phyloP scores from a whole-genome alignment of 2,329 filamentous ascomycete species.

The Aspergillus sp. region DNA sequence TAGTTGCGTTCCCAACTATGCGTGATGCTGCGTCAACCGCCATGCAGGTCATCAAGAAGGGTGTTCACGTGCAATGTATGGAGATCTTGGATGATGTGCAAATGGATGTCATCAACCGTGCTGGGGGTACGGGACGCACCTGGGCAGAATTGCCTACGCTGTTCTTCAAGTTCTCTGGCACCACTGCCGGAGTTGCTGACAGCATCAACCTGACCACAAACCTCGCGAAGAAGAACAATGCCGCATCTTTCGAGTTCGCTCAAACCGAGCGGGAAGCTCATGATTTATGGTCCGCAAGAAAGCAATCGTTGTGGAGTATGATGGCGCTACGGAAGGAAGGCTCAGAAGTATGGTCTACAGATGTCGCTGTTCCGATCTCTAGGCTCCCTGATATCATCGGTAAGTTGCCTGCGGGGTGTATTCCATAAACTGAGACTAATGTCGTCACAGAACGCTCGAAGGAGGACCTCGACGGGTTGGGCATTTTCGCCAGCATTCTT shows the following conservation, averaged over 20 bases:
- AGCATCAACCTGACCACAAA: constrained; percentile 68
- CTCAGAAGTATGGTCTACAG: constrained; percentile 61
- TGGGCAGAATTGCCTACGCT: constrained; percentile 43
- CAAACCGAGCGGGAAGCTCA: constrained; percentile 54
- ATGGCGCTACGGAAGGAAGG: constrained; percentile 55
- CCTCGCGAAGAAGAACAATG: constrained; percentile 63
- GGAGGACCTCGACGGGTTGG: constrained; percentile 81
- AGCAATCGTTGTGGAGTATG: constrained; percentile 63
- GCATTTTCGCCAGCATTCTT: constrained; percentile 81
- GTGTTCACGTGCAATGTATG: constrained; percentile 67
- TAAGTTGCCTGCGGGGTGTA: constrained; percentile 21
- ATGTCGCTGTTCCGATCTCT: constrained; percentile 62
- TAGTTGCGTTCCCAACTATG: constrained; percentile 60
- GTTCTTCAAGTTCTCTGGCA: constrained; percentile 67
- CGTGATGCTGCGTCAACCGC: constrained; percentile 64
- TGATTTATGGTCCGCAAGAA: constrained; percentile 60
- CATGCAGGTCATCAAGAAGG: constrained; percentile 61
- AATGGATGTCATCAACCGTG: constrained; percentile 67
- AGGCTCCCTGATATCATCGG: constrained; percentile 62
- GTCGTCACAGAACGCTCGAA: constrained; percentile 69
- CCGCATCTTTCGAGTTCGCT: constrained; percentile 56
- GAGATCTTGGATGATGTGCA: constrained; percentile 61
- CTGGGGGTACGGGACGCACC: constrained; percentile 56
- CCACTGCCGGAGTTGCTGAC: constrained; percentile 72
- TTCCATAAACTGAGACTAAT: not conserved